Evolutionary conservation across 2,329 filamentous ascomycete species (phyloP).

Genomic region (Exophiala sideris): DNA sequence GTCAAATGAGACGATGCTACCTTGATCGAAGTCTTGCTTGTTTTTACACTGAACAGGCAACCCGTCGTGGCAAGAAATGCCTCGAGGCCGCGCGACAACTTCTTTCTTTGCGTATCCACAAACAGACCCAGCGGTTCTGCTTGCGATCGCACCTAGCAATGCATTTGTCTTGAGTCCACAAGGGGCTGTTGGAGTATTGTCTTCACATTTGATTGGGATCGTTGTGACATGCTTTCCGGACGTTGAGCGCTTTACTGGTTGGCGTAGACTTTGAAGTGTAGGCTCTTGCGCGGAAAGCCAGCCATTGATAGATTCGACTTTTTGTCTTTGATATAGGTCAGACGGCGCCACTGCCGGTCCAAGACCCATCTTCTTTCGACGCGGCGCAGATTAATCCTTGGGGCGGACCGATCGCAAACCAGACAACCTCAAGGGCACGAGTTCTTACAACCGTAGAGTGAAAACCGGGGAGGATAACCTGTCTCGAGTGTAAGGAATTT

Average conservation of each 20-base stretch:
- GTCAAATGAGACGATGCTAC: conserved; percentile 15
- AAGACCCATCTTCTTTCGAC: conserved; percentile 17
- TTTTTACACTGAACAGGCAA: background rate
- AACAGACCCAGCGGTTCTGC: too few relatives aligned
- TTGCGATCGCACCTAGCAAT: too few relatives aligned
- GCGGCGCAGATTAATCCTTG: background rate
- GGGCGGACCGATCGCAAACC: too few relatives aligned
- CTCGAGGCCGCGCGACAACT: too few relatives aligned
- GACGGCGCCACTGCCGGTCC: conserved; percentile 9
- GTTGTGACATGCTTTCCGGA: too few relatives aligned
- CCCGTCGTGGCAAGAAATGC: background rate
- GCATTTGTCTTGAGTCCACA: too few relatives aligned
- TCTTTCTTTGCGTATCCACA: too few relatives aligned
- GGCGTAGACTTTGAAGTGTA: background rate
- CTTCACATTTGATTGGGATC: too few relatives aligned
- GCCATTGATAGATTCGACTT: conserved; percentile 14
- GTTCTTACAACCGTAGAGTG: too few relatives aligned
- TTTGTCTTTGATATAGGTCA: conserved; percentile 10
- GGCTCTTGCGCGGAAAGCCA: conserved; percentile 10
- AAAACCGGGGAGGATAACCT: conserved; percentile 3
- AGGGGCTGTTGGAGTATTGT: too few relatives aligned
- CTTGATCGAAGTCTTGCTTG: conserved; percentile 16
- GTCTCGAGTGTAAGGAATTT: background rate
- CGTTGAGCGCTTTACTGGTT: too few relatives aligned
- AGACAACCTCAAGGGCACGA: too few relatives aligned